Percentiles rank a stretch among this genome's conserved stretches.
phyloP scores from a whole-genome alignment of 2,329 filamentous ascomycete genomes.

The Colletotrichum spaethianum region DNA sequence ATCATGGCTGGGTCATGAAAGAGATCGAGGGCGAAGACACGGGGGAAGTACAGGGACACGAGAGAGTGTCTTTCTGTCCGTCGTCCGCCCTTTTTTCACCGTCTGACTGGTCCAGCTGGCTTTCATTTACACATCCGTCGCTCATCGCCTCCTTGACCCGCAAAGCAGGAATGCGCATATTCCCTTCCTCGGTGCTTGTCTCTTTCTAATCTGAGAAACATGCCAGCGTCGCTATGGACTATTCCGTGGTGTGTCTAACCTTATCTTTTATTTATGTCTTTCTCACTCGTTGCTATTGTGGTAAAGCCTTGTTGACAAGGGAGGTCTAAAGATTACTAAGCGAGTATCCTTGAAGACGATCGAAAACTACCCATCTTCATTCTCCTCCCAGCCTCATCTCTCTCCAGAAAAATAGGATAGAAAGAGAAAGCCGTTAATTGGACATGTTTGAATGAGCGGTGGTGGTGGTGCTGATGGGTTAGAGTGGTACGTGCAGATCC shows the following conservation, averaged over 20 bases:
- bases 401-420: background rate
- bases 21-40: constrained; percentile 8
- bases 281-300: background rate
- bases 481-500: constrained; percentile 11
- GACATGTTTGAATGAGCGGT: constrained; percentile 5
- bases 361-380: too few relatives aligned
- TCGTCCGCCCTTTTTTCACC: background rate
- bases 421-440: background rate
- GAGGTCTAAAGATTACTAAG: background rate
- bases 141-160: constrained; percentile 30
- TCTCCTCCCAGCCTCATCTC: background rate
- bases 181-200: constrained; percentile 30
- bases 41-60: background rate
- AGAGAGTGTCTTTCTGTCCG: too few relatives aligned
- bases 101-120: background rate
- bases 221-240: constrained; percentile 9
- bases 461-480: constrained; percentile 4
- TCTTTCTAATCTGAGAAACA: constrained; percentile 35
- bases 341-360: background rate
- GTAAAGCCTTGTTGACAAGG: background rate
- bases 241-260: constrained; percentile 20
- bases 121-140: background rate
- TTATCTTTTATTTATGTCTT: constrained; percentile 6
- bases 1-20: background rate
- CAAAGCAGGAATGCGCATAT: constrained; percentile 33